Evolutionary conservation across 2,329 filamentous ascomycete genomes (phyloP).

Genomic region (Aspergillus sp.): DNA sequence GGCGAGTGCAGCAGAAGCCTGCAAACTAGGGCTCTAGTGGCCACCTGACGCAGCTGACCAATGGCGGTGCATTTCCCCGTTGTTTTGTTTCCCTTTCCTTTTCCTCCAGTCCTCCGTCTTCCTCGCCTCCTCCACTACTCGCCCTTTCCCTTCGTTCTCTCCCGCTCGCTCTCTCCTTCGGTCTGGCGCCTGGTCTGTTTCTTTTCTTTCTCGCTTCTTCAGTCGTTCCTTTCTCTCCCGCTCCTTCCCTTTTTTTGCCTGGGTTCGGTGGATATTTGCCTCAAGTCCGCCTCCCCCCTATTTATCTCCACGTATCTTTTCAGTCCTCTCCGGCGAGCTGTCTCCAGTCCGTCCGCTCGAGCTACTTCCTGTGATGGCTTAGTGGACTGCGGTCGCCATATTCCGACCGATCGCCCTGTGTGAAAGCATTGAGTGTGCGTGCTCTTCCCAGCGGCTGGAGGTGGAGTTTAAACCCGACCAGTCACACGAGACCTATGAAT

Average conservation of each 20-base stretch:
- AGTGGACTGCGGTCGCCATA: background rate
- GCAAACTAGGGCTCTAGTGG: too few species aligned
- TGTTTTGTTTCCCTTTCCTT: constrained; percentile 5
- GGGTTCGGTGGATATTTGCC: background rate
- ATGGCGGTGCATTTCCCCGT: background rate
- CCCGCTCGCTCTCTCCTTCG: background rate
- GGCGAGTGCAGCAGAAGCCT: too few species aligned
- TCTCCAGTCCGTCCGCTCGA: background rate
- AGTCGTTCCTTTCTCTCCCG: background rate
- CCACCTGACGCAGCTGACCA: too few species aligned
- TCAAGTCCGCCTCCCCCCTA: background rate
- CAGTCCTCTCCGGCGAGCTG: background rate
- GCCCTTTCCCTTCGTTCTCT: constrained; percentile 1
- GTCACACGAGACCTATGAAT: constrained; percentile 48
- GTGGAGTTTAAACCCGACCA: constrained; percentile 2
- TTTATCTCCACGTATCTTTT: background rate
- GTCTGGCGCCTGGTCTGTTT: background rate
- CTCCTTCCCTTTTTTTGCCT: background rate
- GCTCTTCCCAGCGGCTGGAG: constrained; percentile 2
- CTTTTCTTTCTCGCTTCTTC: constrained; percentile 2
- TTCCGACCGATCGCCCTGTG: background rate
- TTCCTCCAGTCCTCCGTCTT: constrained; percentile 3
- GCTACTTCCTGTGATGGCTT: background rate
- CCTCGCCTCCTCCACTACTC: constrained; percentile 19
- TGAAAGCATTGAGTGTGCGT: background rate